phyloP scores from a whole-genome alignment of 2,329 filamentous ascomycete species.

The Cryphonectria parasitica region DNA sequence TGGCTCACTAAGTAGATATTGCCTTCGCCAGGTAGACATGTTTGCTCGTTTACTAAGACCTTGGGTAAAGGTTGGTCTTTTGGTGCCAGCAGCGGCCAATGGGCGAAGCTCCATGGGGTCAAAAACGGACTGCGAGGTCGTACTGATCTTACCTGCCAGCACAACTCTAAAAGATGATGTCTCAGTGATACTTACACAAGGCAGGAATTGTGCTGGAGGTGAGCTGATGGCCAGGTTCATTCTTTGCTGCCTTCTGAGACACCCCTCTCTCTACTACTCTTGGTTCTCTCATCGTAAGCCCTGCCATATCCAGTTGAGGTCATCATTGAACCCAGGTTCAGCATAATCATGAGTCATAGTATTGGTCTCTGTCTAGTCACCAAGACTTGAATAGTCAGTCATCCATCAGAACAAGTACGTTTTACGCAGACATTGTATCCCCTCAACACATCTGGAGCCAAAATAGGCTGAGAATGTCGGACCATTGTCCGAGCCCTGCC shows the following conservation, averaged over 20 bases:
- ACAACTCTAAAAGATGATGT: background rate
- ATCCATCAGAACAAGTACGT: background rate
- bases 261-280: background rate
- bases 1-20: background rate
- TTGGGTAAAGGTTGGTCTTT: background rate
- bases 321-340: background rate
- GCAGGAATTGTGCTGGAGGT: background rate
- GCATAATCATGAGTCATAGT: background rate
- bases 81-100: background rate
- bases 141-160: conserved; percentile 1
- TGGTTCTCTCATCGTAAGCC: background rate
- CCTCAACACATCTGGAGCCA: background rate
- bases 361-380: background rate
- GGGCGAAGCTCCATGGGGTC: background rate
- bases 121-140: background rate
- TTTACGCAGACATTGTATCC: background rate
- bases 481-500: background rate
- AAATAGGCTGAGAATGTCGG: background rate
- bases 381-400: background rate
- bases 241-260: background rate
- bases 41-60: background rate
- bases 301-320: background rate
- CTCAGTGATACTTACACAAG: conserved; percentile 1
- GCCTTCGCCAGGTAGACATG: background rate
- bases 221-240: background rate